A percentile compares a stretch with the other conserved stretches of the same genome.
Evolutionary conservation across 768 basidiomycete species (phyloP).

Genomic region (Hygrocybe punicea): DNA sequence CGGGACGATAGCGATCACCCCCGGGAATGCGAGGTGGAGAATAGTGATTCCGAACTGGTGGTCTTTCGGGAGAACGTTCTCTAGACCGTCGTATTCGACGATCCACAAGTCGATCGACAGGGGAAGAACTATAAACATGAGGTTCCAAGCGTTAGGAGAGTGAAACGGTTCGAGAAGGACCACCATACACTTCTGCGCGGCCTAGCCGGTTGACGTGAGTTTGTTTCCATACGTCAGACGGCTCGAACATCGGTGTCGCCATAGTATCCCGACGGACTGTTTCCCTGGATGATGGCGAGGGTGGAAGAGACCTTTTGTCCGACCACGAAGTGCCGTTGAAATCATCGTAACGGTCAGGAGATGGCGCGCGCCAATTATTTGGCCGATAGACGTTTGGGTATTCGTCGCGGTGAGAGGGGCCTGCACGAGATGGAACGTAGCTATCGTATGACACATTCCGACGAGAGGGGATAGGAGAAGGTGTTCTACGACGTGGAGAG

Average conservation of each 20-base stretch:
- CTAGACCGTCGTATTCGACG: slow-evolving; percentile 33
- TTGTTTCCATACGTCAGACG: slow-evolving; percentile 70
- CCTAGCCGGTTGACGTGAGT: slow-evolving; percentile 44
- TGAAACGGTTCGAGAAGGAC: slow-evolving; percentile 15
- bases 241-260: slow-evolving; percentile 58
- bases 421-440: slow-evolving; percentile 44
- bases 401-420: slow-evolving; percentile 39
- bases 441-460: slow-evolving; percentile 47
- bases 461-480: slow-evolving; percentile 48
- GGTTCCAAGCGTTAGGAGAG: slow-evolving; percentile 11
- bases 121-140: slow-evolving; percentile 23
- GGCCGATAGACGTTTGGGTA: slow-evolving; percentile 44
- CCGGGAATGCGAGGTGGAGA: slow-evolving; percentile 24
- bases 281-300: slow-evolving; percentile 22
- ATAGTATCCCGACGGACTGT: slow-evolving; percentile 33
- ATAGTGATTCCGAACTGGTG: slow-evolving; percentile 29
- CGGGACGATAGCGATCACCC: slow-evolving; percentile 53
- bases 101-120: slow-evolving; percentile 34
- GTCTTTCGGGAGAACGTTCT: slow-evolving; percentile 38
- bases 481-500: slow-evolving; percentile 43
- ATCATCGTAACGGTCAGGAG: slow-evolving; percentile 49
- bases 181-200: slow-evolving; percentile 42
- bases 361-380: slow-evolving; percentile 40
- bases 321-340: slow-evolving; percentile 35
- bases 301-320: slow-evolving; percentile 42